Evolutionary conservation across 2,329 filamentous ascomycete genomes (phyloP).

Genomic region (Canariomyces notabilis): DNA sequence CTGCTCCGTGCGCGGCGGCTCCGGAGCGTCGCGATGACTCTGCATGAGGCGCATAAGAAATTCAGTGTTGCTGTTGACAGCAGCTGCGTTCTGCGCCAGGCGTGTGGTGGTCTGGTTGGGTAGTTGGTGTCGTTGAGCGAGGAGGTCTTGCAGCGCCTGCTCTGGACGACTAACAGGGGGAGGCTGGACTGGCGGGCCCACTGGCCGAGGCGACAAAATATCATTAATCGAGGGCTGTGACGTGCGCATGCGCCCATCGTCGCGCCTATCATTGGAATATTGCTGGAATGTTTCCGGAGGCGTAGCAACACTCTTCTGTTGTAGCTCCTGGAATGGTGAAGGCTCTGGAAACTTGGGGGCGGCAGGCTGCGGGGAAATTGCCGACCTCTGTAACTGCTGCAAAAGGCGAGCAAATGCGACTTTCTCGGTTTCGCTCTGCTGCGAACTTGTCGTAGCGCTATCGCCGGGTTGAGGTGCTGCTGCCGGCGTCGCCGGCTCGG

Average conservation of each 20-base stretch:
- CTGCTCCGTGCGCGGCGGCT: conserved; percentile 49
- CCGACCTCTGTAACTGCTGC: conserved; percentile 68
- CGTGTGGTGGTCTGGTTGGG: conserved; percentile 46
- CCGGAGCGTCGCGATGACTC: conserved; percentile 42
- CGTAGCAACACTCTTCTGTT: conserved; percentile 36
- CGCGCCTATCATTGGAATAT: conserved; percentile 41
- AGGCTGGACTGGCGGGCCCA: conserved; percentile 39
- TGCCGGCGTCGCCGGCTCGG: conserved; percentile 44
- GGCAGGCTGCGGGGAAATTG: conserved; percentile 24
- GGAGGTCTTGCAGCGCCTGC: conserved; percentile 57
- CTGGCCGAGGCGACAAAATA: conserved; percentile 46
- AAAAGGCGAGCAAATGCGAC: conserved; percentile 80
- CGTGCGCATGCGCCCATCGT: conserved; percentile 39
- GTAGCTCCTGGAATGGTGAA: conserved; percentile 22
- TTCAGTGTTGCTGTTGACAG: conserved; percentile 63
- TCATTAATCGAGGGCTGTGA: conserved; percentile 45
- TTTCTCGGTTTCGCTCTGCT: conserved; percentile 61
- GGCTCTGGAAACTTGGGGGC: conserved; percentile 22
- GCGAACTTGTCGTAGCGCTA: conserved; percentile 22
- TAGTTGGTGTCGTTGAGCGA: conserved; percentile 53
- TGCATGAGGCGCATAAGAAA: conserved; percentile 84
- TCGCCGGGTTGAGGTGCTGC: conserved; percentile 24
- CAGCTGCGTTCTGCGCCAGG: conserved; percentile 38
- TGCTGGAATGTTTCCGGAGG: conserved; percentile 48
- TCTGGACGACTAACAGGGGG: conserved; percentile 47